A percentile compares a stretch with the other conserved stretches of the same genome.
Conservation (phyloP, 2,329 filamentous ascomycete species). For the Diaporthe sp. region DNA sequence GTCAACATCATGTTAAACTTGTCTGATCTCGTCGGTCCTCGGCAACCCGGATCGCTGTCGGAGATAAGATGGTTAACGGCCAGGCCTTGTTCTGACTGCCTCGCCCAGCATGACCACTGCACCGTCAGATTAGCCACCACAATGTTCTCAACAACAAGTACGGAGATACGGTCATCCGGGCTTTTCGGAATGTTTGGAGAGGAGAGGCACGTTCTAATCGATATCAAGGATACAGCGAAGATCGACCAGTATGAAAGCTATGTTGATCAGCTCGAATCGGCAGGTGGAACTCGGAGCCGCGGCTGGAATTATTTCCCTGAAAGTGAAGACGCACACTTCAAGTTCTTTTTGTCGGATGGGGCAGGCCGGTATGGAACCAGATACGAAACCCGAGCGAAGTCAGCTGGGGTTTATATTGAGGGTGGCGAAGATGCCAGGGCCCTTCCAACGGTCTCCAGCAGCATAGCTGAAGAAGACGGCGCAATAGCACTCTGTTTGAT, state of each 20-base stretch:
- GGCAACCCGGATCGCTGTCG: neutral
- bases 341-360: neutral
- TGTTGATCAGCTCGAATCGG: neutral
- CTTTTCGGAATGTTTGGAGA: constrained; percentile 14
- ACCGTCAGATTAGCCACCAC: neutral
- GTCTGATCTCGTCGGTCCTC: neutral
- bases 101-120: neutral
- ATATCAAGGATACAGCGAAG: neutral
- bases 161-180: neutral
- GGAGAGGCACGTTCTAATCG: neutral
- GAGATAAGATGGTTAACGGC: neutral
- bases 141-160: neutral
- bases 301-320: neutral
- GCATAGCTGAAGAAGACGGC: neutral
- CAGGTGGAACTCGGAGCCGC: neutral
- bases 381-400: neutral
- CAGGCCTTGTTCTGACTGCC: neutral
- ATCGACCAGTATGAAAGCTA: neutral
- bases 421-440: neutral
- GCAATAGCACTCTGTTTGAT: neutral
- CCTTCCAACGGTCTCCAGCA: neutral
- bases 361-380: neutral
- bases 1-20: neutral
- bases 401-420: too few relatives aligned
- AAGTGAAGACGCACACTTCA: too few relatives aligned